Evolutionary conservation across 495 filamentous ascomycete genomes (phyloP).

Genomic region (Penicillium alfredii): DNA sequence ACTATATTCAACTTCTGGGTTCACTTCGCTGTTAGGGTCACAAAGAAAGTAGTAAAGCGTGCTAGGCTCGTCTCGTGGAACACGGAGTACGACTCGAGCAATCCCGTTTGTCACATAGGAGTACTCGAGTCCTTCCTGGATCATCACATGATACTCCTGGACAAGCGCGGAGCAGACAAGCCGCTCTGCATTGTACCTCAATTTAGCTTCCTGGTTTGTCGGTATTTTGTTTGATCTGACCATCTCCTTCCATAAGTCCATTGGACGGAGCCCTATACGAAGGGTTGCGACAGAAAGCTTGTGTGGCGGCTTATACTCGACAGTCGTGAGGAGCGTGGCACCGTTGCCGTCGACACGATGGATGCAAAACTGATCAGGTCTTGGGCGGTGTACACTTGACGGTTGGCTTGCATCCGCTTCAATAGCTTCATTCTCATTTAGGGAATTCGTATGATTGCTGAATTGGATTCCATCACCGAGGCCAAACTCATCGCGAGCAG

Average conservation of each 20-base stretch:
- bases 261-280: slow-evolving; percentile 21
- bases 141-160: slow-evolving; percentile 28
- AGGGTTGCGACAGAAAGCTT: slow-evolving; percentile 28
- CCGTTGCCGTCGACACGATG: slow-evolving; percentile 15
- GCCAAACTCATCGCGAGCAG: slow-evolving; percentile 17
- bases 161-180: slow-evolving; percentile 19
- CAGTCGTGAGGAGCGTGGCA: slow-evolving; percentile 18
- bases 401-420: slow-evolving; percentile 2
- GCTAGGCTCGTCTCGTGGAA: slow-evolving; percentile 27
- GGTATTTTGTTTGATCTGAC: slow-evolving; percentile 15
- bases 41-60: slow-evolving; percentile 35
- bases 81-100: slow-evolving; percentile 22
- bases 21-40: slow-evolving; percentile 28
- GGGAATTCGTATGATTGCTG: slow-evolving; percentile 18
- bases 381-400: slow-evolving; percentile 1
- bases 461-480: slow-evolving; percentile 24
- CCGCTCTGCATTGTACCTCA: slow-evolving; percentile 21
- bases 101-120: slow-evolving; percentile 30
- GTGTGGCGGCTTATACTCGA: slow-evolving; percentile 34
- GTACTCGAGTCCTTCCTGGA: slow-evolving; percentile 25
- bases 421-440: slow-evolving; percentile 5
- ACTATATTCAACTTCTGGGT: slow-evolving; percentile 2
- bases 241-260: slow-evolving; percentile 17
- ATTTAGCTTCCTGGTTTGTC: slow-evolving; percentile 12
- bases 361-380: slow-evolving; percentile 21